Evolutionary conservation across 441 rosid species (phyloP).

Genomic region (Brassica balearica): DNA sequence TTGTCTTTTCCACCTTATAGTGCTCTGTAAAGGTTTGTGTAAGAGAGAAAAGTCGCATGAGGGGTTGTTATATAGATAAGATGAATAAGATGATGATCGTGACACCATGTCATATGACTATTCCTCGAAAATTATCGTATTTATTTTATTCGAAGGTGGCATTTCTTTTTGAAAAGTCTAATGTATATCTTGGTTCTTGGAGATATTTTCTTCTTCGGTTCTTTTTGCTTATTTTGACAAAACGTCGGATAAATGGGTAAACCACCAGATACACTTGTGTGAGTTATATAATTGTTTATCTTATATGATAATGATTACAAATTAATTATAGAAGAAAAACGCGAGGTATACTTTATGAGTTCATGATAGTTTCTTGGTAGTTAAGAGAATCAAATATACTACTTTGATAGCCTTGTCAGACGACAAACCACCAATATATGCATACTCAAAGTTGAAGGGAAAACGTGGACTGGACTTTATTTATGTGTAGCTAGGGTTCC

Average conservation of each 20-base stretch:
- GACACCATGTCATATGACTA: constrained; percentile 21
- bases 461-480: not conserved
- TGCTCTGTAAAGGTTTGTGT: constrained; percentile 23
- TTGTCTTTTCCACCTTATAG: not conserved
- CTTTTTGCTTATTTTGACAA: not conserved
- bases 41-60: constrained; percentile 21
- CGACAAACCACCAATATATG: not conserved
- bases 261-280: constrained; percentile 4
- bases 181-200: constrained; percentile 5
- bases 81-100: constrained; percentile 31
- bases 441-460: not conserved
- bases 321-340: not conserved
- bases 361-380: not conserved
- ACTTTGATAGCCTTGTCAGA: constrained; percentile 16
- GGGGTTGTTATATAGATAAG: constrained; percentile 25
- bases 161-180: constrained; percentile 29
- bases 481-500: constrained; percentile 1
- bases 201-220: not conserved
- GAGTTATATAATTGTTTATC: not conserved
- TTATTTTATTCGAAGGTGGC: not conserved
- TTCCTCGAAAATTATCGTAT: constrained; percentile 23
- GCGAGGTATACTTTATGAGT: not conserved
- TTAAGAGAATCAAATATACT: constrained; percentile 11
- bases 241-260: not conserved
- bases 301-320: not conserved